Evolutionary conservation across 768 basidiomycete genomes (phyloP), one percentile per base, ranked within the genome.

Genomic region (Termitomyces sp.): DNA sequence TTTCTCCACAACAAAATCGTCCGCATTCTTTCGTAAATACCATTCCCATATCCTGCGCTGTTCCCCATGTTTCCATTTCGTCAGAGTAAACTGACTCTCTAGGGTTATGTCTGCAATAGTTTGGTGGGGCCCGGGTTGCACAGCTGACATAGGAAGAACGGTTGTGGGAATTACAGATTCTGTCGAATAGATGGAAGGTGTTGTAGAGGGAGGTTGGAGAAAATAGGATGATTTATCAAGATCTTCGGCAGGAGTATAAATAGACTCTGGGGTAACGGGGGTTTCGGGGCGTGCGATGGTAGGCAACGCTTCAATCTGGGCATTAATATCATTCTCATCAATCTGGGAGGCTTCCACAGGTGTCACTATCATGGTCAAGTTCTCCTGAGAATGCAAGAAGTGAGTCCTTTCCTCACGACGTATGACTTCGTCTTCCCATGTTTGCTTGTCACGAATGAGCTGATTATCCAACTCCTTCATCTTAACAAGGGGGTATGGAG

Each of bases 31-130:
- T 49, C 90, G 83, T 11, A 91, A 74, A 66, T 96, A 96, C 94
- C 94, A 97, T 64, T 94, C 91, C 94, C 95, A 98, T 28, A 96
- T 83, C 42, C 91, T 85, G 37, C 89, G 81, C 60, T 92, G 89
- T 63, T 96, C 93, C 62, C 88, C 87, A 55, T 94, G 90, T 61
- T 87, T 86, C 77, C 85, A 87, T 67, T 88, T 85, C 39, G 90
- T 72, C 37, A 84, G 75, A 46, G 79, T 81, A 40, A 89, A 81
- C 19, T 77, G 80, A 64, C 91, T 92, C 65, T 94, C 88, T 37
- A 85, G 72, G 11, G 78, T 71, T 47, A 97, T 91, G 63, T 94
- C 91, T 28, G 80, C 74, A 2, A 74, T 72, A 0, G 84, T 83
- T 64, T 85, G 91, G 37, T 88, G 59, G 2, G 75, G 67, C 34